A percentile compares a stretch with the other conserved stretches of the same genome.
phyloP scores from a whole-genome alignment of 805 yeast species.

The Ogataea minuta region DNA sequence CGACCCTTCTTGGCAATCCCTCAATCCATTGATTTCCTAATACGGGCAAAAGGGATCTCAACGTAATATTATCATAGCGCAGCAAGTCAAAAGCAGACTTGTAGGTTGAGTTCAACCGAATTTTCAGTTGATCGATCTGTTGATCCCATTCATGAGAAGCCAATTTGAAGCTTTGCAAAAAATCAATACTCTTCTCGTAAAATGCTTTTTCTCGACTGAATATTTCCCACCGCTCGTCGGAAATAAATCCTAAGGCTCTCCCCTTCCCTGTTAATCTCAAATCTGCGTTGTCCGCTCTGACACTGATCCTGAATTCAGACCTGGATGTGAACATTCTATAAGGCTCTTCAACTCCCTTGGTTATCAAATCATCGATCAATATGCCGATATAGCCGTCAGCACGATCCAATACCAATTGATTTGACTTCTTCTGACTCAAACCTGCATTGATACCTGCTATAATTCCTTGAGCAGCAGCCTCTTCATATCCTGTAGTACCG shows the following conservation, averaged over 20 bases:
- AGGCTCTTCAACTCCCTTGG: constrained; percentile 96
- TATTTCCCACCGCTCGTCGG: constrained; percentile 52
- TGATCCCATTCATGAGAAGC: constrained; percentile 67
- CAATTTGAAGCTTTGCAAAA: constrained; percentile 43
- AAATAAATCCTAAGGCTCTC: constrained; percentile 60
- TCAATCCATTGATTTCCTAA: constrained; percentile 27
- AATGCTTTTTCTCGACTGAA: constrained; percentile 43
- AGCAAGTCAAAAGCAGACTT: constrained; percentile 72
- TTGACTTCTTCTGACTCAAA: constrained; percentile 39
- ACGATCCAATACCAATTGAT: constrained; percentile 58
- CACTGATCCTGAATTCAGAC: constrained; percentile 87
- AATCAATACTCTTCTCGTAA: constrained; percentile 44
- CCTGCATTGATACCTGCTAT: constrained; percentile 97
- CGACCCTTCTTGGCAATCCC: constrained; percentile 43
- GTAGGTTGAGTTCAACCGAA: constrained; percentile 52
- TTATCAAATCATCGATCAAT: constrained; percentile 86
- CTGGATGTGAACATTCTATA: constrained; percentile 97
- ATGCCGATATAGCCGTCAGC: constrained; percentile 92
- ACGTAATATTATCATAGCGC: constrained; percentile 46
- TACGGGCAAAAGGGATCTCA: constrained; percentile 37
- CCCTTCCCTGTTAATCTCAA: constrained; percentile 74
- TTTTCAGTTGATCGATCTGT: constrained; percentile 41
- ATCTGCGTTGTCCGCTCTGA: constrained; percentile 94
- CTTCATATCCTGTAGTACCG: constrained; percentile 99
- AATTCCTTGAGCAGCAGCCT: constrained; percentile 96